A percentile compares a stretch with the other conserved stretches of the same genome.
Conservation (phyloP, 768 basidiomycete genomes). For the Gyrodon lividus region DNA sequence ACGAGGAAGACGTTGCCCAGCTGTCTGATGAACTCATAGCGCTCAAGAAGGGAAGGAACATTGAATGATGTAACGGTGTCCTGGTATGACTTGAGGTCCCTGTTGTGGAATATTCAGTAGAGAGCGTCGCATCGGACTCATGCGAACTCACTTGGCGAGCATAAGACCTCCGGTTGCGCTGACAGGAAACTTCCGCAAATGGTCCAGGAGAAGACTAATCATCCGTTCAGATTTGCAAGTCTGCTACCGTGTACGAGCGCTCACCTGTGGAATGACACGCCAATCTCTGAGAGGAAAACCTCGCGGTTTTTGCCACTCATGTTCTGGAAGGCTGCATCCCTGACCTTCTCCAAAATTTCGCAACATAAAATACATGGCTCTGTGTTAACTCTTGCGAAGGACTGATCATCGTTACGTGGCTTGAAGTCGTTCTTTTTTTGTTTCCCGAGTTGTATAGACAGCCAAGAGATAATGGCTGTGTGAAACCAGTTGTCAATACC, state of each 20-base stretch:
- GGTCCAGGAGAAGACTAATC: constrained; percentile 82
- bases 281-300: constrained; percentile 89
- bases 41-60: constrained; percentile 82
- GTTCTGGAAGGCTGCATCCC: constrained; percentile 70
- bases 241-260: constrained; percentile 6
- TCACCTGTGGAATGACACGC: constrained; percentile 89
- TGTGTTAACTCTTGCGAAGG: constrained; percentile 92
- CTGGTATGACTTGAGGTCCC: constrained; percentile 96
- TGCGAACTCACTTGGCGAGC: constrained; percentile 83
- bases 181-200: constrained; percentile 94
- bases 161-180: constrained; percentile 96
- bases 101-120: constrained; percentile 30
- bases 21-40: constrained; percentile 97
- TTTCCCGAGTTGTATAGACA: constrained; percentile 74
- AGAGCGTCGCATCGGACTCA: not conserved
- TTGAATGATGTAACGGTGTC: constrained; percentile 82
- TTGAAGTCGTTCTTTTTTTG: constrained; percentile 98
- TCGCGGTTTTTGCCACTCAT: constrained; percentile 93
- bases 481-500: not conserved
- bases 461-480: constrained; percentile 76
- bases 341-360: constrained; percentile 78
- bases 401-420: constrained; percentile 92
- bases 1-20: constrained; percentile 97
- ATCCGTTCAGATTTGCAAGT: constrained; percentile 10
- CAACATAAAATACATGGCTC: constrained; percentile 89